These are phyloP conservation scores for Ophiostoma sp. DNA, from an alignment of 2,329 filamentous ascomycete genomes.

Conservation along the genomic window DNA sequence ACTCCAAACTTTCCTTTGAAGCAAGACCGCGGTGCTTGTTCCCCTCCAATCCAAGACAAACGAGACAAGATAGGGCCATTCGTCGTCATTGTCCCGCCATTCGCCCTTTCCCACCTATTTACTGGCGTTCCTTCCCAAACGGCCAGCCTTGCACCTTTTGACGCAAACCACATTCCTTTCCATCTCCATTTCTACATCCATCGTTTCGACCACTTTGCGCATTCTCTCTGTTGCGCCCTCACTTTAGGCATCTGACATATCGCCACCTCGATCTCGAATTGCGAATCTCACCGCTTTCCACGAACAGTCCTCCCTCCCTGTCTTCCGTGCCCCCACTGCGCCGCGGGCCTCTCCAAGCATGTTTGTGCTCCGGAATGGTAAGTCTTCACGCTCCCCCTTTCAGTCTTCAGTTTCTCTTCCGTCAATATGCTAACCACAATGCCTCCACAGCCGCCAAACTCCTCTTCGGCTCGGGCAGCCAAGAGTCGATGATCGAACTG, in stretches of 20 bases:
- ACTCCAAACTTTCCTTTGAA: background rate
- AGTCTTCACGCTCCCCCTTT: slow-evolving; percentile 28
- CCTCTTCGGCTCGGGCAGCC: slow-evolving; percentile 81
- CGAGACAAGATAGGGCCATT: slow-evolving; percentile 1
- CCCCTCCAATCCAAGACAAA: background rate
- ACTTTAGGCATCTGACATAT: background rate
- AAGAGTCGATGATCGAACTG: slow-evolving; percentile 92
- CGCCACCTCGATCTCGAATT: background rate
- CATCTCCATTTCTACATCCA: background rate
- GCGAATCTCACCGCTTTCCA: background rate
- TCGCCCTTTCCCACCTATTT: background rate
- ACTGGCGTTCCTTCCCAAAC: background rate
- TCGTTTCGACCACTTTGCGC: background rate
- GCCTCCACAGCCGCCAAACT: slow-evolving; percentile 74
- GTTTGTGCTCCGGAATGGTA: slow-evolving; percentile 48
- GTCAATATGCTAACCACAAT: background rate
- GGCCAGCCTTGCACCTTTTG: background rate
- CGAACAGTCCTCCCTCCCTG: background rate
- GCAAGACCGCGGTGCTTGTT: slow-evolving; percentile 3
- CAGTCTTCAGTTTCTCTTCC: background rate
- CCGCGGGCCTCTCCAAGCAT: slow-evolving; percentile 34
- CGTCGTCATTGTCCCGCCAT: slow-evolving; percentile 14
- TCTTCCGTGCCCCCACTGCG: background rate
- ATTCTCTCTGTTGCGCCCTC: background rate
- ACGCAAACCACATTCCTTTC: slow-evolving; percentile 6